Base-by-base conservation (phyloP, 1,139 yeast genomes). In the Schwanniomyces etchellsii region DNA sequence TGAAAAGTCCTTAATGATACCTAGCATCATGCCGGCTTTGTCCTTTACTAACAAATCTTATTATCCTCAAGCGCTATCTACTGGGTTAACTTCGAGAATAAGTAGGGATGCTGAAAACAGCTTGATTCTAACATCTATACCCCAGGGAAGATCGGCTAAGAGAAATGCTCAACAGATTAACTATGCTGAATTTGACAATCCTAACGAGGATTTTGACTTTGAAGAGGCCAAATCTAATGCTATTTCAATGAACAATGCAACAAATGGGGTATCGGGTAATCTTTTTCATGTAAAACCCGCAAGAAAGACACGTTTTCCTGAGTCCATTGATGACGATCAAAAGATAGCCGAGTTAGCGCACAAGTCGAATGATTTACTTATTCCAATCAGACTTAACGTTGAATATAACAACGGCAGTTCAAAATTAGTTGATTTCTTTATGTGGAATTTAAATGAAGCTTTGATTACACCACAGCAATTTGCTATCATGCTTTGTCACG, bases 401-500 rank as follows among this genome's bases (percentile, higher is more conserved):
- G 96, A 86, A 39, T 75, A 78, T 39, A 80, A 81, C 34, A 72
- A 74, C 21, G 73, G 77, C 15, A 60, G 55, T 11, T 60, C 64
- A 24, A 75, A 83, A 35, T 67, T 89, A 16, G 78, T 76, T 14
- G 99, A 91, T 48, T 77, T 78, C 38, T 79, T 93, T 46, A 71
- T 89, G 72, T 91, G 98, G 98, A 88, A 91, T 49, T 48, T 84
- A 28, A 78, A 81, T 47, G 97, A 91, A 48, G 60, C 75, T 3
- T 62, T 81, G 18, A 65, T 89, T 15, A 80, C 95, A 0, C 96
- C 97, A 0, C 85, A 80, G 36, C 79, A 79, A 39, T 89, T 89
- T 60, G 91, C 96, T 0, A 64, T 73, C 16, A 73, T 86, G 18
- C 71, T 89, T 40, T 80, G 94, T 47, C 74, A 74, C 32, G 99